Percentiles rank a stretch among this genome's conserved stretches.
Conservation (phyloP, 495 filamentous ascomycete species). For the Aspergillus diversus region DNA sequence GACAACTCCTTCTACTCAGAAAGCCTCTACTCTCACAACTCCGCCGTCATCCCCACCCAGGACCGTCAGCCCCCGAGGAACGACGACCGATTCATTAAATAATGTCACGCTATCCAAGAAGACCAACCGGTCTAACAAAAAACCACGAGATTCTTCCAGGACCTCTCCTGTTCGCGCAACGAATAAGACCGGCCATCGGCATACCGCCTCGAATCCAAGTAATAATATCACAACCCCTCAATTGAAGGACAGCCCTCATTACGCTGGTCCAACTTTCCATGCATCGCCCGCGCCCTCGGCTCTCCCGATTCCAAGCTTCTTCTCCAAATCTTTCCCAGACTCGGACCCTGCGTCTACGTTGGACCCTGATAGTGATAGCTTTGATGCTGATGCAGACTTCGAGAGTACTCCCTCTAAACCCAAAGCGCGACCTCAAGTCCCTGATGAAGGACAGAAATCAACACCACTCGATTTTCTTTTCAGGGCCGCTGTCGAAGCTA, state of each 20-base stretch:
- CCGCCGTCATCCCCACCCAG: constrained; percentile 51
- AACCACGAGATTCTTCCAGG: constrained; percentile 35
- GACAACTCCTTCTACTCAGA: constrained; percentile 38
- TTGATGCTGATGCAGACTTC: constrained; percentile 37
- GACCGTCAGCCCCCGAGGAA: constrained; percentile 39
- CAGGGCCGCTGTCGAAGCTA: constrained; percentile 75
- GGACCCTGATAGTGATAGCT: constrained; percentile 43
- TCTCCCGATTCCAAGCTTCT: constrained; percentile 91
- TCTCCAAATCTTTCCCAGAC: constrained; percentile 78
- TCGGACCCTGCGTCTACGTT: constrained; percentile 41
- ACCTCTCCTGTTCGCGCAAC: constrained; percentile 28
- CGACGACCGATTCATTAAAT: constrained; percentile 38
- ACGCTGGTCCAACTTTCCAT: constrained; percentile 94
- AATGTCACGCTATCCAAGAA: constrained; percentile 42
- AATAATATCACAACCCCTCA: constrained; percentile 51
- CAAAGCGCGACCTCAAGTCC: constrained; percentile 30
- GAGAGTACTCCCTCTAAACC: constrained; percentile 50
- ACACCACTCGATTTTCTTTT: constrained; percentile 90
- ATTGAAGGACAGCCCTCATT: constrained; percentile 58
- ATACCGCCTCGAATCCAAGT: constrained; percentile 36
- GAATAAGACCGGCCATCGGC: constrained; percentile 32
- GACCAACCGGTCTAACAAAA: constrained; percentile 41
- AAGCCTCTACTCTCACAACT: constrained; percentile 37
- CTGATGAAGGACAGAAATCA: constrained; percentile 52
- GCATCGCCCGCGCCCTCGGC: constrained; percentile 90